Evolutionary conservation across 2,329 filamentous ascomycete genomes (phyloP).

Genomic region (Lithohypha guttulata): DNA sequence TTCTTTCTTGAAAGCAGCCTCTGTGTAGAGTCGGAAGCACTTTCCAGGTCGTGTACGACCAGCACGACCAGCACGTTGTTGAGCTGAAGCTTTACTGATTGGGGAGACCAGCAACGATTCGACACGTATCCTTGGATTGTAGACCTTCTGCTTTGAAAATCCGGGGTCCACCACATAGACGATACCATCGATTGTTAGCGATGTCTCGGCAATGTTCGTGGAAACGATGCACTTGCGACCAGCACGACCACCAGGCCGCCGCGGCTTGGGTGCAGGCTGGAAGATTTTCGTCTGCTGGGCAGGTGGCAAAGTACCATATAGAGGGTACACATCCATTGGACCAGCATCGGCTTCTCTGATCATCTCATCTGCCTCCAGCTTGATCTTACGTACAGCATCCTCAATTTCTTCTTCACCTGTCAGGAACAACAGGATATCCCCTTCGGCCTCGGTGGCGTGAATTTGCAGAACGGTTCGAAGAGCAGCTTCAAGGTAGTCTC

Average conservation of each 20-base stretch:
- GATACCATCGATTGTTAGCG: slow-evolving; percentile 94
- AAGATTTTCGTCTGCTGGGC: slow-evolving; percentile 93
- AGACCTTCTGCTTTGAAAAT: slow-evolving; percentile 99
- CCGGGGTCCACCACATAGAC: slow-evolving; percentile 99
- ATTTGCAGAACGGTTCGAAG: slow-evolving; percentile 94
- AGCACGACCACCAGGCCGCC: slow-evolving; percentile 64
- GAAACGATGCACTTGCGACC: slow-evolving; percentile 92
- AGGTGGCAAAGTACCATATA: slow-evolving; percentile 88
- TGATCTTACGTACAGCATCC: slow-evolving; percentile 86
- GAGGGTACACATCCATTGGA: slow-evolving; percentile 77
- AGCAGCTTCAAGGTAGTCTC: slow-evolving; percentile 92
- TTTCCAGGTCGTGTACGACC: slow-evolving; percentile 97
- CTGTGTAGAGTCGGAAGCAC: slow-evolving; percentile 94
- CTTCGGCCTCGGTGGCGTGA: slow-evolving; percentile 82
- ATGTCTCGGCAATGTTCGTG: slow-evolving; percentile 97
- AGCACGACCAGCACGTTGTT: slow-evolving; percentile 96
- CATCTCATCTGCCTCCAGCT: slow-evolving; percentile 83
- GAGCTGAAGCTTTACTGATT: slow-evolving; percentile 93
- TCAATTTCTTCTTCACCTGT: slow-evolving; percentile 99
- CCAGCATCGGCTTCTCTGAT: slow-evolving; percentile 82
- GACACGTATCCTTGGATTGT: slow-evolving; percentile 91
- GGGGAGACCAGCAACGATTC: slow-evolving; percentile 96
- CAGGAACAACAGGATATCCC: slow-evolving; percentile 86
- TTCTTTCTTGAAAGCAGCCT: slow-evolving; percentile 92
- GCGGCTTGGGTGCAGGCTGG: slow-evolving; percentile 67